These are phyloP conservation scores for Passiflora organensis DNA, from an alignment of 345 rosid species.

Conservation along the genomic window DNA sequence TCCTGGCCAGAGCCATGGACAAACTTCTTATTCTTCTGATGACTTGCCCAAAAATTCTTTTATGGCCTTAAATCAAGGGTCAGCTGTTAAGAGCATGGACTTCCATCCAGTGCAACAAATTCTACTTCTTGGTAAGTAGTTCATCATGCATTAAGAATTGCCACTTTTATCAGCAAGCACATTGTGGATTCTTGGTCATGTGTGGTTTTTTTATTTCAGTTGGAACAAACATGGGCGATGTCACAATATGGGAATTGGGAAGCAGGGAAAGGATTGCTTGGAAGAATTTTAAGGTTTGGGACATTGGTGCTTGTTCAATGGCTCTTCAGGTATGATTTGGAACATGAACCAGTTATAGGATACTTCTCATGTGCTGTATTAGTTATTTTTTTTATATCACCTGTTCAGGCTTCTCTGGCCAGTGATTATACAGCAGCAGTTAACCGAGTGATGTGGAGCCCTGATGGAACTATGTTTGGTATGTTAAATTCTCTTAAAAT, in stretches of 20 bases:
- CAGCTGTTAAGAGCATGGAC: slow-evolving; percentile 83
- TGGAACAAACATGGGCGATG: slow-evolving; percentile 75
- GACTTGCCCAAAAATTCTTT: slow-evolving; percentile 73
- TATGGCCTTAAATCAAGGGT: slow-evolving; percentile 56
- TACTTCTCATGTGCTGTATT: background rate
- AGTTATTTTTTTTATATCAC: slow-evolving; percentile 9
- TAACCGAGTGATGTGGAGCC: slow-evolving; percentile 85
- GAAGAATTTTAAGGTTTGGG: slow-evolving; percentile 65
- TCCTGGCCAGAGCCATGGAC: slow-evolving; percentile 61
- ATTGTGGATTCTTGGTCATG: slow-evolving; percentile 6
- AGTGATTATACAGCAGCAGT: slow-evolving; percentile 55
- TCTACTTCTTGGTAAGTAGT: slow-evolving; percentile 66
- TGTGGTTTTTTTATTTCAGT: slow-evolving; percentile 39
- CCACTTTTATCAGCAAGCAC: too few species aligned
- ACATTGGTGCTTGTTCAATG: slow-evolving; percentile 47
- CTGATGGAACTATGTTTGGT: slow-evolving; percentile 84
- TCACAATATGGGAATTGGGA: slow-evolving; percentile 70
- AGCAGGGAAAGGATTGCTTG: slow-evolving; percentile 53
- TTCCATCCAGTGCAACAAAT: slow-evolving; percentile 78
- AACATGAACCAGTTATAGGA: slow-evolving; percentile 3
- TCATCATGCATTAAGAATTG: too few species aligned
- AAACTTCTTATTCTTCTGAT: slow-evolving; percentile 63
- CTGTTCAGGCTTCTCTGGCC: slow-evolving; percentile 48
- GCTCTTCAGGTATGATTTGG: slow-evolving; percentile 50
- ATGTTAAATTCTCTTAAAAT: slow-evolving; percentile 9